Evolutionary conservation across 129 eudicot species (phyloP).

Genomic region (Escallonia rubra): DNA sequence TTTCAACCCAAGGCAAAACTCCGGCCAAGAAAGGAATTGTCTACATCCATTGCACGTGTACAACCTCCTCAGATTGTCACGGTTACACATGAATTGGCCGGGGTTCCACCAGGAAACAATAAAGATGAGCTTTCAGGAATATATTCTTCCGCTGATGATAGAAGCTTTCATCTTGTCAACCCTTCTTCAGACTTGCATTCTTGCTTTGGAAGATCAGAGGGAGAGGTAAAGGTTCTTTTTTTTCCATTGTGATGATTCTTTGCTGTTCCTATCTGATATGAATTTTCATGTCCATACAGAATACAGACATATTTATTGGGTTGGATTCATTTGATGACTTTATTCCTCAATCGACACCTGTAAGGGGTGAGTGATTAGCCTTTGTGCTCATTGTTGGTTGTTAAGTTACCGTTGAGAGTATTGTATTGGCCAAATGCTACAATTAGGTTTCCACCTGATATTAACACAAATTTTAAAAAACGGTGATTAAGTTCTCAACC

Average conservation of each 20-base stretch:
- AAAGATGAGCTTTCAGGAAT: background rate
- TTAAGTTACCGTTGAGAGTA: background rate
- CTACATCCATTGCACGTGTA: constrained; percentile 15
- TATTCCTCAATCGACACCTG: constrained; percentile 29
- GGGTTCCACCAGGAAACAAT: constrained; percentile 19
- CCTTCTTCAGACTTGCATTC: constrained; percentile 26
- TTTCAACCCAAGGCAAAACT: constrained; percentile 68
- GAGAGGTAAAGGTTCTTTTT: constrained; percentile 27
- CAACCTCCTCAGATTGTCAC: constrained; percentile 19
- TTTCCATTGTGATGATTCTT: constrained; percentile 7
- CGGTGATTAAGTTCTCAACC: background rate
- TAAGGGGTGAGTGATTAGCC: constrained; percentile 27
- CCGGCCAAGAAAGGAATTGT: constrained; percentile 29
- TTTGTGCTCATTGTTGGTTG: background rate
- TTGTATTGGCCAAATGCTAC: background rate
- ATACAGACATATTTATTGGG: constrained; percentile 27
- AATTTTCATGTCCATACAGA: constrained; percentile 28
- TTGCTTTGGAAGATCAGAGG: constrained; percentile 28
- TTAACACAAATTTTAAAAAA: background rate
- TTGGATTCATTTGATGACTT: constrained; percentile 32
- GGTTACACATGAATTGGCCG: constrained; percentile 1
- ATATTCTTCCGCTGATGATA: background rate
- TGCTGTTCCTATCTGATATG: constrained; percentile 1
- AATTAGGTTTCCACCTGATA: background rate
- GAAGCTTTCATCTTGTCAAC: constrained; percentile 9